Evolutionary conservation across 345 rosid genomes (phyloP), one percentile per base, ranked within the genome.

Genomic region (Lumnitzera racemosa): DNA sequence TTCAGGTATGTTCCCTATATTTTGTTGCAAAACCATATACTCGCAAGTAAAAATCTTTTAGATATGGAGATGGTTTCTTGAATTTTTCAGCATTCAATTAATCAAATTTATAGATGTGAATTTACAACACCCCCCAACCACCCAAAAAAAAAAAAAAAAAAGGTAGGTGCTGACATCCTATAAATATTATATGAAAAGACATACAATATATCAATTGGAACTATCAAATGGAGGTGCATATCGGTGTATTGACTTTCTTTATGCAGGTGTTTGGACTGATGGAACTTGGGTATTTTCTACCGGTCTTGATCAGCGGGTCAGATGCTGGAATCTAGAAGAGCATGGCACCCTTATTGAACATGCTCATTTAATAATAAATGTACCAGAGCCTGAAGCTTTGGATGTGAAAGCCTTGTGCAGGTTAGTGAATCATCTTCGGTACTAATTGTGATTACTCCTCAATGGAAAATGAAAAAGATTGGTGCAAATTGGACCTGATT

Each of bases 271-370:
- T 73, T 90, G 99, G 97, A 88, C 95, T 41, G 95, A 90, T 57
- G 80, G 78, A 49, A 77, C 57, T n/a, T 90, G 96, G 96, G 83
- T 90, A 49, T 88, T 94, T 64, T 90, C 95, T 3, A 78, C 96
- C n/a, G 96, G 99, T 61, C 97, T 94, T 72, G 99, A 94, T 81
- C 97, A 90, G 75, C 92, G 99, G 9, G 72, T 94, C 57, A 72
- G 96, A 63, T 90, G 91, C 73, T 94, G 96, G 97, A 72, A 53
- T 47, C 65, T 81, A 17, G 70, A 77, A 59, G 79, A 81, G 46
- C 62, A 67, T 15, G 69, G 80, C 61, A 79, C 76, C 75, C 69
- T 85, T 16, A 67, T 43, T 0, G 87, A 83, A 67, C 77, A 80
- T 53, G 66, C 89, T 74, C 81, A 77, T 71, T 51, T 83, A 57